Base-by-base conservation (phyloP, 768 basidiomycete species). In the Suillus placidus region DNA sequence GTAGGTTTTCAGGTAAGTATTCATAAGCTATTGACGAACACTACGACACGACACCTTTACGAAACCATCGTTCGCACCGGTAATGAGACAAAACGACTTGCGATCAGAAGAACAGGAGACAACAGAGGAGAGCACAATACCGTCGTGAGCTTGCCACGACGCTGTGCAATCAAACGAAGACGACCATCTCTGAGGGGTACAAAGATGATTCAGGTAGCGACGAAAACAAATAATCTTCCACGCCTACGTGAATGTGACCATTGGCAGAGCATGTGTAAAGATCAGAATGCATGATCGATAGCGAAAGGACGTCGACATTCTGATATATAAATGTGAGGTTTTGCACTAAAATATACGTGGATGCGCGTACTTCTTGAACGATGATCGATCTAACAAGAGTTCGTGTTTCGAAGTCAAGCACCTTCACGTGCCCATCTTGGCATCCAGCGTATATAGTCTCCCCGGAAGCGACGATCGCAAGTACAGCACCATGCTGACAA, bases 361-460 rank as follows among this genome's bases (percentile, higher is more conserved):
- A 52, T 62, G 37, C 32, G 40, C 80, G 18, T 56, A 91, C 92
- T 80, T 95, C 92, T 69, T 93, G 89, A 1, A 93, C 90, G 20
- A 95, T 90, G 64, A 99, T 90, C 0, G 89, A 94, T 60, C 97
- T 81, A 34, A 99, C 88, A 43, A 93, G 80, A 0, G 94, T 94
- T 68, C 88, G 89, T 0, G 95, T 97, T 74, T 96, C 95, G 9
- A 97, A 78, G 75, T 98, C 96, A 78, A 93, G 87, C 6, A 98
- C 89, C 68, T 91, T 91, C 70, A 98, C 93, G 70, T 92, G 89
- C 3, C 97, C 97, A 68, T 94, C 95, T 77, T 99, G 97, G 70
- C 95, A 92, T 0, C 95, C 97, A 8, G 94, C 97, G 71, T 91
- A 97, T 26, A 98, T 82, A 1, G 93, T 92, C 23, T 93, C 92